phyloP scores from a whole-genome alignment of 2,329 filamentous ascomycete genomes.

The Penicillium sp. region DNA sequence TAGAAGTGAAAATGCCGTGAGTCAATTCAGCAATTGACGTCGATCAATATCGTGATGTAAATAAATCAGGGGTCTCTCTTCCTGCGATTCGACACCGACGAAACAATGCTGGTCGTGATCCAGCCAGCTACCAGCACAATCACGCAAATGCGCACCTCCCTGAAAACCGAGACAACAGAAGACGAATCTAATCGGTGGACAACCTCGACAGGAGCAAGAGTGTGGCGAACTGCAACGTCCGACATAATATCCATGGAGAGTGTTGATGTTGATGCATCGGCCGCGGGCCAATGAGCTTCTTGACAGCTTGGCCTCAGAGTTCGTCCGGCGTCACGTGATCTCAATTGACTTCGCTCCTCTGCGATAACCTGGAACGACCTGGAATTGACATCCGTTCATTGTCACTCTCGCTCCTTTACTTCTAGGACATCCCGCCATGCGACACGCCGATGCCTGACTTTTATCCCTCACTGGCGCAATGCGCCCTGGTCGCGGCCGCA shows the following conservation, averaged over 20 bases:
- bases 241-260: slow-evolving; percentile 17
- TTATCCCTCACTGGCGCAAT: slow-evolving; percentile 85
- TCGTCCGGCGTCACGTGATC: slow-evolving; percentile 5
- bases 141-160: slow-evolving; percentile 49
- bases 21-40: not conserved
- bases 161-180: slow-evolving; percentile 46
- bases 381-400: not conserved
- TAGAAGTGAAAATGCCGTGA: not conserved
- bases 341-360: not conserved
- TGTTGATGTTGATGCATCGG: slow-evolving; percentile 6
- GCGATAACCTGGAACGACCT: too few species aligned
- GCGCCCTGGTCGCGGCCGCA: slow-evolving; percentile 77
- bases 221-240: slow-evolving; percentile 44
- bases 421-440: slow-evolving; percentile 20
- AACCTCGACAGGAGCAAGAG: slow-evolving; percentile 44
- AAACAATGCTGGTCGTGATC: slow-evolving; percentile 37
- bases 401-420: not conserved
- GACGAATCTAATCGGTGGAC: slow-evolving; percentile 51
- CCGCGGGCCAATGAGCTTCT: slow-evolving; percentile 13
- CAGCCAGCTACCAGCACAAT: slow-evolving; percentile 49
- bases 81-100: slow-evolving; percentile 26
- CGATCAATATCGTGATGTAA: not conserved
- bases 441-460: slow-evolving; percentile 63
- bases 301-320: slow-evolving; percentile 21
- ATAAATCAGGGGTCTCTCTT: slow-evolving; percentile 18